Percentiles rank a stretch among this genome's conserved stretches.
Conservation (phyloP, 345 rosid genomes). For the Linum tenue region DNA sequence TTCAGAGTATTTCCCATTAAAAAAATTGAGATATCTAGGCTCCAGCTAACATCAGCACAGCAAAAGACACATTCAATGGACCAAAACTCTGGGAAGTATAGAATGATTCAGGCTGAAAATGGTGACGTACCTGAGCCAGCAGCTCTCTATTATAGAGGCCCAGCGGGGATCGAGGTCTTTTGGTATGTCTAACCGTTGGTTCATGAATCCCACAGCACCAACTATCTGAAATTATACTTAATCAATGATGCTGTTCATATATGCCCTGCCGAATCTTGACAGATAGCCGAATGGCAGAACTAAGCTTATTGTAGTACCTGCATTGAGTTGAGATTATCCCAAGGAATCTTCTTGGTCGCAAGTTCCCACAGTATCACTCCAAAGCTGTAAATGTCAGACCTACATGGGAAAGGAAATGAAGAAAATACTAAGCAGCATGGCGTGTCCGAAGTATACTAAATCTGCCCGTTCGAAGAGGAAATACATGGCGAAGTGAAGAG, state of each 20-base stretch:
- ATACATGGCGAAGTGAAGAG: slow-evolving; percentile 1
- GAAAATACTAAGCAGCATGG: slow-evolving; percentile 1
- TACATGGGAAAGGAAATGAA: slow-evolving; percentile 22
- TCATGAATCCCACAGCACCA: slow-evolving; percentile 97
- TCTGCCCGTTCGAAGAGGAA: neutral
- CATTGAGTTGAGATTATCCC: slow-evolving; percentile 93
- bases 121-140: slow-evolving; percentile 72
- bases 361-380: slow-evolving; percentile 96
- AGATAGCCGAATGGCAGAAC: neutral
- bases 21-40: too few relatives aligned
- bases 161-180: slow-evolving; percentile 69
- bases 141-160: slow-evolving; percentile 75
- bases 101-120: slow-evolving; percentile 2
- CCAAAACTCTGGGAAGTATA: neutral
- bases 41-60: too few relatives aligned
- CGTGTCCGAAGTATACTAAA: neutral
- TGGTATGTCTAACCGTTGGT: slow-evolving; percentile 85
- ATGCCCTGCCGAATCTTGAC: neutral
- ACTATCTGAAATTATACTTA: slow-evolving; percentile 56
- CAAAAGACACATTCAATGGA: too few relatives aligned
- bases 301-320: slow-evolving; percentile 41
- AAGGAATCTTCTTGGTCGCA: slow-evolving; percentile 88
- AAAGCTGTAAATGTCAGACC: slow-evolving; percentile 92
- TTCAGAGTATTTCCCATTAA: too few relatives aligned
- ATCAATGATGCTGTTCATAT: slow-evolving; percentile 12